These are phyloP conservation scores for Guyanaporus albipodus DNA, from an alignment of 768 basidiomycete species.

Conservation along the genomic window DNA sequence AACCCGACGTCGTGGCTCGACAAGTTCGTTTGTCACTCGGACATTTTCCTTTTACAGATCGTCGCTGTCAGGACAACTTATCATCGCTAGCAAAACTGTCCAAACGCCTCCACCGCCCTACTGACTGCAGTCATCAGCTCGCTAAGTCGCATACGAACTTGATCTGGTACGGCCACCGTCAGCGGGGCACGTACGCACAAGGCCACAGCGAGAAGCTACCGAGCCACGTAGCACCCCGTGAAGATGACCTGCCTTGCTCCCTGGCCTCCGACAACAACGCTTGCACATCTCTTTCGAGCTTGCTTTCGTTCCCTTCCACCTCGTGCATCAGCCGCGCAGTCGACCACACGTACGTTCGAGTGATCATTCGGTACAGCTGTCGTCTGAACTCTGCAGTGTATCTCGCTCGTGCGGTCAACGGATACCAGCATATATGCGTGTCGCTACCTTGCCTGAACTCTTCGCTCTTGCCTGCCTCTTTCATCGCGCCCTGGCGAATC, in stretches of 20 bases:
- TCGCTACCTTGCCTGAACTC: conserved; percentile 23
- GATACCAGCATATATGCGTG: conserved; percentile 25
- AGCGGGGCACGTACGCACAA: conserved; percentile 8
- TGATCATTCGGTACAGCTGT: conserved; percentile 12
- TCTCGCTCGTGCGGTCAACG: conserved; percentile 2
- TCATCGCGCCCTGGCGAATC: conserved; percentile 10
- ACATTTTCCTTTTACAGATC: conserved; percentile 29
- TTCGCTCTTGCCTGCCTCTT: conserved; percentile 18
- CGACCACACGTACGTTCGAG: conserved; percentile 26
- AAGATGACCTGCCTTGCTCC: conserved; percentile 36
- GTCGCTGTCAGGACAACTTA: too few relatives aligned
- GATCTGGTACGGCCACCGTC: conserved; percentile 20
- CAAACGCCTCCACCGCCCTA: conserved; percentile 25
- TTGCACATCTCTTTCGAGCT: conserved; percentile 15
- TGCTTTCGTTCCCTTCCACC: conserved; percentile 5
- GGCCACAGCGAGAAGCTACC: conserved; percentile 19
- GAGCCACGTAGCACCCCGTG: conserved; percentile 6
- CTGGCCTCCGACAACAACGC: conserved; percentile 16
- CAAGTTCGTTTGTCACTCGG: conserved; percentile 10
- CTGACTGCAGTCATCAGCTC: conserved; percentile 28
- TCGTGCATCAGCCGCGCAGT: conserved; percentile 23
- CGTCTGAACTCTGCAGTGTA: conserved; percentile 20
- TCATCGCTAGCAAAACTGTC: conserved; percentile 14
- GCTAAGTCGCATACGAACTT: conserved; percentile 16
- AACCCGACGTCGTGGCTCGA: conserved; percentile 12